Evolutionary conservation across 192 early-diverging fungal species (phyloP).

Genomic region (Coemansia umbellata): DNA sequence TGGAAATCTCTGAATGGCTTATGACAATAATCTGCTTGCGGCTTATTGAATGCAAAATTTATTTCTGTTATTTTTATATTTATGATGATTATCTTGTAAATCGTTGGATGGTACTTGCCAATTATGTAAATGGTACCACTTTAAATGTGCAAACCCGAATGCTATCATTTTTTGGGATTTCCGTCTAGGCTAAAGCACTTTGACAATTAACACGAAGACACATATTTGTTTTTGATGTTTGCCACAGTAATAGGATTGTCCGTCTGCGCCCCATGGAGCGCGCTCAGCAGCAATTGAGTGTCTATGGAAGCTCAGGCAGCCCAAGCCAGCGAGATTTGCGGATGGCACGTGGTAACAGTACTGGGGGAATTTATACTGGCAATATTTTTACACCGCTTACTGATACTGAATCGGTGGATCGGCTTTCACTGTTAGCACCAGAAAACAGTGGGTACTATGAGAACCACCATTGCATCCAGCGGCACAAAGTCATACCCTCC

Average conservation of each 20-base stretch:
- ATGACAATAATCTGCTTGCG: too few species aligned
- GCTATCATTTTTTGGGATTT: too few species aligned
- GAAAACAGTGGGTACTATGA: slow-evolving; percentile 46
- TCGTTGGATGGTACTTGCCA: too few species aligned
- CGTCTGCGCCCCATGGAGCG: slow-evolving; percentile 28
- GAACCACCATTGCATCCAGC: slow-evolving; percentile 41
- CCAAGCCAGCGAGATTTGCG: slow-evolving; percentile 6
- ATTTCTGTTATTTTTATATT: too few species aligned
- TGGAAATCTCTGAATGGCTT: too few species aligned
- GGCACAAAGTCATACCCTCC: slow-evolving; percentile 41
- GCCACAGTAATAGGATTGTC: slow-evolving; percentile 36
- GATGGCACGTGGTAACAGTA: not conserved
- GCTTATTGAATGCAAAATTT: too few species aligned
- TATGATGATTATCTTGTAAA: too few species aligned
- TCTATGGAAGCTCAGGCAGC: slow-evolving; percentile 1
- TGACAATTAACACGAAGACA: too few species aligned
- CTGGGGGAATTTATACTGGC: not conserved
- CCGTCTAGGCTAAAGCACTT: too few species aligned
- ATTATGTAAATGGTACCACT: too few species aligned
- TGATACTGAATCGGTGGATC: slow-evolving; percentile 20
- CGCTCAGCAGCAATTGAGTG: slow-evolving; percentile 9
- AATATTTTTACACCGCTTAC: slow-evolving; percentile 18
- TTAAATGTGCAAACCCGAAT: too few species aligned
- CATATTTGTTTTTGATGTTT: not conserved
- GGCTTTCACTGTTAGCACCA: slow-evolving; percentile 20